Evolutionary conservation across 2,329 filamentous ascomycete species (phyloP).

Genomic region (Gaeumannomyces sp.): DNA sequence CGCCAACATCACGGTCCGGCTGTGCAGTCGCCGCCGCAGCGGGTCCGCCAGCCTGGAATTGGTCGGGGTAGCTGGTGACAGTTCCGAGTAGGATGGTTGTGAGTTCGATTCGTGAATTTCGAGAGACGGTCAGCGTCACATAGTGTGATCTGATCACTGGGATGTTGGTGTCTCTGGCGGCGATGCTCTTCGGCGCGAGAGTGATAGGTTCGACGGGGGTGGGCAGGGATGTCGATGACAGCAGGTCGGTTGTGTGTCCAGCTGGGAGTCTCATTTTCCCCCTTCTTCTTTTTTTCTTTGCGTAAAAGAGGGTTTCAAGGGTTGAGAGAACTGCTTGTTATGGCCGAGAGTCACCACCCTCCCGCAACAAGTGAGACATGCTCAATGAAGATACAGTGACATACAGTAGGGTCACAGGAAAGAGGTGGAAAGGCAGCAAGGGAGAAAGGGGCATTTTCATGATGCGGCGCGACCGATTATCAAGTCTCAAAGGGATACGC

Average conservation of each 20-base stretch:
- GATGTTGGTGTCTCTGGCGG: background rate
- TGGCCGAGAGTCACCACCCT: background rate
- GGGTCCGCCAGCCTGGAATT: background rate
- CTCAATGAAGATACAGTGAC: background rate
- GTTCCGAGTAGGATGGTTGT: constrained; percentile 9
- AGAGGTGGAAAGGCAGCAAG: background rate
- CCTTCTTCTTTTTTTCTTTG: too few species aligned
- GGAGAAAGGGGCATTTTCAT: background rate
- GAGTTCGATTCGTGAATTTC: background rate
- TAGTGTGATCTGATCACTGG: constrained; percentile 1
- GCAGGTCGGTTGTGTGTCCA: background rate
- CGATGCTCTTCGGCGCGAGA: background rate
- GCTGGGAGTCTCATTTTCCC: background rate
- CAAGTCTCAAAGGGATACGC: too few species aligned
- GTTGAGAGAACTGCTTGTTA: background rate
- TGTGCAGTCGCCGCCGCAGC: background rate
- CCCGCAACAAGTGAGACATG: background rate
- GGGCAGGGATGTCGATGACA: background rate
- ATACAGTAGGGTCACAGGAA: too few species aligned
- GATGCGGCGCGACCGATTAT: background rate
- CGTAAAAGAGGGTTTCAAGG: background rate
- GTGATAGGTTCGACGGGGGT: background rate
- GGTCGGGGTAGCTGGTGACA: background rate
- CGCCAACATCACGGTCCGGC: background rate
- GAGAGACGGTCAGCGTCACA: constrained; percentile 9